Base-by-base conservation (phyloP, 1,284 basidiomycete genomes). In the Rhodotorula glutinis region DNA sequence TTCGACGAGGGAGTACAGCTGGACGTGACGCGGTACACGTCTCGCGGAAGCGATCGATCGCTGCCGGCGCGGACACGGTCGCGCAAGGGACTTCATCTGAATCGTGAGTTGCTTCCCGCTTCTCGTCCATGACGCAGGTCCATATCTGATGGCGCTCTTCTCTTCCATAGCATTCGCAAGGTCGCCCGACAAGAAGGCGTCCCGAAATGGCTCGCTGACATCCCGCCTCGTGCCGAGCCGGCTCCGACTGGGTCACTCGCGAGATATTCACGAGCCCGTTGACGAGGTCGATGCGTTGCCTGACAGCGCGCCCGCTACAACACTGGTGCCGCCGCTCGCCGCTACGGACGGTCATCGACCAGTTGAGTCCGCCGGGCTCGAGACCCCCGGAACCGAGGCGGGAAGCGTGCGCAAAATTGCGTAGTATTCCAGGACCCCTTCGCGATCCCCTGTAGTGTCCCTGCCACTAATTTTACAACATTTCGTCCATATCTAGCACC, bases 1-100 rank as follows among this genome's bases (percentile, higher is more conserved):
- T 77, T 75, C 17, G 75, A 78, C 23, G 78, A 79, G 65, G 73
- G 66, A 11, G 55, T 60, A 10, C 30, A 41, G 27, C 55, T 70
- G 61, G 44, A 66, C 56, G 46, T 71, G 8, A 25, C 52, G 25
- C 64, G 69, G 14, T 69, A 69, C 51, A 73, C 69, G 3, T 60
- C 66, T 4, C 60, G 69, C 29, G 55, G 49, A 4, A 61, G 58
- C 33, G 66, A 67, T 13, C 55, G 53, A 10, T 64, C 62, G 30
- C 33, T 38, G 1, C 16, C 60, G 7, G 47, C 27, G 47, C 53
- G 60, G 23, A 17, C 57, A 46, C 23, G 46, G 46, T 27, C 58
- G 47, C 51, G 55, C 25, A 29, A n/a, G 52, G 41, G 47, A n/a
- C 23, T 52, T 25, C 38, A 66, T 51, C 54, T 66, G 14, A 63